Base-by-base conservation (phyloP, 768 basidiomycete species). In the Lactarius quietus region DNA sequence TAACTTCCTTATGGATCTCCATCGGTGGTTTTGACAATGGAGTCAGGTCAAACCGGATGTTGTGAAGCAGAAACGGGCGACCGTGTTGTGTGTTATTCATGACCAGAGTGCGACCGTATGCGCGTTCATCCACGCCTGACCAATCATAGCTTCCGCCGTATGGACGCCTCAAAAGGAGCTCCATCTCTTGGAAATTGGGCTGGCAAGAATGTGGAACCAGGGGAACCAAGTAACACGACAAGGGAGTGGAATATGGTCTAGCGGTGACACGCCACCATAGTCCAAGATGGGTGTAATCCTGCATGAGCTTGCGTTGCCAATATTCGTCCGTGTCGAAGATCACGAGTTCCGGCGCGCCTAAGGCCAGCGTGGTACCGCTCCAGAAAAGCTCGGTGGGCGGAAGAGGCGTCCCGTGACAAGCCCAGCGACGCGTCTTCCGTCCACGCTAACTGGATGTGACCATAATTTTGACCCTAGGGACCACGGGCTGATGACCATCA, bases 401-500 rank as follows among this genome's bases (percentile, higher is more conserved):
- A 43, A 93, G 76, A 36, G 73, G 70, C 0, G 85, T 84, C 3
- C 88, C 90, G 89, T 86, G 26, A 94, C 78, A 31, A 95, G 77
- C 2, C 86, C 92, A 23, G 86, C 84, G 15, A 80, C 73, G 28
- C 77, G 75, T 23, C 72, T 72, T 20, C 81, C 84, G 67, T 84
- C 80, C 36, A 89, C 72, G 45, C 74, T 73, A 55, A 93, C 74
- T 28, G 80, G 76, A 71, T 93, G 91, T 57, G 90, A 74, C 82
- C 87, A 92, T 35, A 89, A 71, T 59, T 76, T 78, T 18, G 78
- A 73, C 6, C 82, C 82, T 35, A 84, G 78, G 12, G 78, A 80
- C 89, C 89, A 90, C 9, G 87, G 91, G 74, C 88, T 85, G 43
- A 79, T 80, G 18, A 91, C 86, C 35, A 73, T 53, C 8, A 88